phyloP scores from a whole-genome alignment of 2,329 filamentous ascomycete genomes.

The Colletotrichum magnum region DNA sequence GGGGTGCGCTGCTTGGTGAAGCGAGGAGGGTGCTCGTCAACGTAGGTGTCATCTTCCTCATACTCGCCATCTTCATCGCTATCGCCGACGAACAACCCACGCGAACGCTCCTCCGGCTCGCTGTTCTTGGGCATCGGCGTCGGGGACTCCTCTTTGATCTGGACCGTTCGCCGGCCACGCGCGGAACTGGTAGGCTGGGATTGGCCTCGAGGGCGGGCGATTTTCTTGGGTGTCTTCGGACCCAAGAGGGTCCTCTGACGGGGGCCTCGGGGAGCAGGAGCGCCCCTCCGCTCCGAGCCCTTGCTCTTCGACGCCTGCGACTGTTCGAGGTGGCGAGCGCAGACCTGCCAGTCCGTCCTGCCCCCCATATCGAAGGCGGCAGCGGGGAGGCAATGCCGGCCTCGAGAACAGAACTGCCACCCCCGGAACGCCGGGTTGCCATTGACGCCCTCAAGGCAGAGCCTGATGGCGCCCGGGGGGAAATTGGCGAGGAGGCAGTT shows the following conservation, averaged over 20 bases:
- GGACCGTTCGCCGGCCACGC: too few species aligned
- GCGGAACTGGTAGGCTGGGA: too few species aligned
- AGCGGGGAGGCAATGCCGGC: background rate
- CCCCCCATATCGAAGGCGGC: background rate
- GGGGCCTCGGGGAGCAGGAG: too few species aligned
- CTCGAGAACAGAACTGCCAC: conserved; percentile 10
- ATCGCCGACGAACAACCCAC: too few species aligned
- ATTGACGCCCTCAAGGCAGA: background rate
- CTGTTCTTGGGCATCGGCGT: too few species aligned
- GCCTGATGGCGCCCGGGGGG: background rate
- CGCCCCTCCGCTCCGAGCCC: too few species aligned
- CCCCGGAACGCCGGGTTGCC: background rate
- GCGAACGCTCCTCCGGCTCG: too few species aligned
- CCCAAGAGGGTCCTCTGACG: too few species aligned
- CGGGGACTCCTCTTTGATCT: too few species aligned
- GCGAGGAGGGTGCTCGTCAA: background rate
- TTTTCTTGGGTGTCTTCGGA: too few species aligned
- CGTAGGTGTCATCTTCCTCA: background rate
- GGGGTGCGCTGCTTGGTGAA: background rate
- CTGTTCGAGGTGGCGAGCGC: background rate
- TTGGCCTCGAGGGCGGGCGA: too few species aligned
- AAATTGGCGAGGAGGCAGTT: background rate
- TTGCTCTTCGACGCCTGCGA: too few species aligned
- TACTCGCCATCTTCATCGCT: background rate
- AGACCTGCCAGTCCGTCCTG: background rate